Conservation (phyloP, 1,284 basidiomycete species). For the Xanthoconium separans region DNA sequence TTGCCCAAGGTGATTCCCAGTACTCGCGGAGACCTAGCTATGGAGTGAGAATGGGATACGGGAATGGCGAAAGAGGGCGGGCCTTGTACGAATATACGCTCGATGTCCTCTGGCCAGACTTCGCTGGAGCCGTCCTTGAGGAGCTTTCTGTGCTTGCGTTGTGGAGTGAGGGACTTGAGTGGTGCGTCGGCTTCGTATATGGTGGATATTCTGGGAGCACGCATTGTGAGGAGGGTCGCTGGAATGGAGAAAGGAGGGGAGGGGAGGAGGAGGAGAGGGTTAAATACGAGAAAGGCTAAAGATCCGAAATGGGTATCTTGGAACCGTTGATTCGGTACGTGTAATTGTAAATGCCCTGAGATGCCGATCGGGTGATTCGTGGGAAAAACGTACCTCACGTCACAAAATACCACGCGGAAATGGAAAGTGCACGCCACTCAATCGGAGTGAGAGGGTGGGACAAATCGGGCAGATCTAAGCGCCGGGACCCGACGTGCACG, state of each 20-base stretch:
- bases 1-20: constrained; percentile 76
- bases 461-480: constrained; percentile 28
- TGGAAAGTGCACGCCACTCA: constrained; percentile 34
- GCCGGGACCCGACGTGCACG: constrained; percentile 21
- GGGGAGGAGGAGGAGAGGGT: constrained; percentile 9
- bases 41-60: not conserved
- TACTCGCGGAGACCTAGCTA: constrained; percentile 64
- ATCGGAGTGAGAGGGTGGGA: constrained; percentile 33
- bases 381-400: constrained; percentile 20
- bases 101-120: constrained; percentile 76
- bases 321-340: constrained; percentile 39
- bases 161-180: constrained; percentile 60
- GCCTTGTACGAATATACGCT: constrained; percentile 76
- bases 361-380: constrained; percentile 25
- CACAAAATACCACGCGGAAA: constrained; percentile 29
- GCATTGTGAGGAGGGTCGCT: constrained; percentile 27
- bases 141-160: constrained; percentile 78
- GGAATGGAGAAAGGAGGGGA: constrained; percentile 21
- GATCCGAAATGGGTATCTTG: constrained; percentile 39
- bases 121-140: constrained; percentile 78
- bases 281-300: constrained; percentile 36
- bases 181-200: constrained; percentile 31
- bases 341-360: constrained; percentile 36
- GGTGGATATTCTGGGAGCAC: constrained; percentile 22
- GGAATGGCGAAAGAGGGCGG: constrained; percentile 6